phyloP scores from a whole-genome alignment of 1,284 basidiomycete genomes.

The Lignosus rhinocerotis region DNA sequence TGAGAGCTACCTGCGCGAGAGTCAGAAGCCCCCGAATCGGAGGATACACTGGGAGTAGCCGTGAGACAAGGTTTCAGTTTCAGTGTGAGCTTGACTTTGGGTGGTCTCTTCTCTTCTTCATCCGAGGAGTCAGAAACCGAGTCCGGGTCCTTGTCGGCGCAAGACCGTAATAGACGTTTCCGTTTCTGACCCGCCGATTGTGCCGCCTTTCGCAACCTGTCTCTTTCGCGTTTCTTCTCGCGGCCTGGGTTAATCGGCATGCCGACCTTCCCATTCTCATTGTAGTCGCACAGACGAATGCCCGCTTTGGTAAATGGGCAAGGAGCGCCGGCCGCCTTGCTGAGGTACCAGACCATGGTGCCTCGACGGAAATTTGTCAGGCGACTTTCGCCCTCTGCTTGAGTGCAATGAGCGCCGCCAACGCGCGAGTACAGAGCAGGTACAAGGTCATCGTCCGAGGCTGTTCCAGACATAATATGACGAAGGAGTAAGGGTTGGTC shows the following conservation, averaged over 20 bases:
- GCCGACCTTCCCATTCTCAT: slow-evolving; percentile 46
- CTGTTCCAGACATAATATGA: slow-evolving; percentile 70
- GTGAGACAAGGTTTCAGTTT: slow-evolving; percentile 53
- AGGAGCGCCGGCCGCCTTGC: slow-evolving; percentile 67
- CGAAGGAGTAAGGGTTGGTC: slow-evolving; percentile 72
- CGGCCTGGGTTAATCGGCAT: slow-evolving; percentile 29
- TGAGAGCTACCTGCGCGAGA: slow-evolving; percentile 26
- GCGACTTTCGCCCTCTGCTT: slow-evolving; percentile 44
- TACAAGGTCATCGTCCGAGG: slow-evolving; percentile 69
- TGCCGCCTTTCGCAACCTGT: slow-evolving; percentile 36
- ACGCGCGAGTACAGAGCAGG: slow-evolving; percentile 66
- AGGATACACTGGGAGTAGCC: slow-evolving; percentile 30
- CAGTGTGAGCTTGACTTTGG: slow-evolving; percentile 67
- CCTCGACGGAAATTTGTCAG: slow-evolving; percentile 75
- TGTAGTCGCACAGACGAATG: slow-evolving; percentile 69
- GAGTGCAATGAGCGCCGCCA: slow-evolving; percentile 60
- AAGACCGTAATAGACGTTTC: slow-evolving; percentile 58
- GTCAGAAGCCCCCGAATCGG: slow-evolving; percentile 21
- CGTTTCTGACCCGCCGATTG: slow-evolving; percentile 65
- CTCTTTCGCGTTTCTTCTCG: slow-evolving; percentile 44
- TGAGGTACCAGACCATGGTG: slow-evolving; percentile 78
- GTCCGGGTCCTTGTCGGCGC: slow-evolving; percentile 42
- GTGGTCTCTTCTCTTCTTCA: slow-evolving; percentile 50
- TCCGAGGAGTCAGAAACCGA: slow-evolving; percentile 40
- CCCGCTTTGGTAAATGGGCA: slow-evolving; percentile 72